A percentile compares a stretch with the other conserved stretches of the same genome.
Conservation (phyloP, 495 filamentous ascomycete species). For the Podospora appendiculata region DNA sequence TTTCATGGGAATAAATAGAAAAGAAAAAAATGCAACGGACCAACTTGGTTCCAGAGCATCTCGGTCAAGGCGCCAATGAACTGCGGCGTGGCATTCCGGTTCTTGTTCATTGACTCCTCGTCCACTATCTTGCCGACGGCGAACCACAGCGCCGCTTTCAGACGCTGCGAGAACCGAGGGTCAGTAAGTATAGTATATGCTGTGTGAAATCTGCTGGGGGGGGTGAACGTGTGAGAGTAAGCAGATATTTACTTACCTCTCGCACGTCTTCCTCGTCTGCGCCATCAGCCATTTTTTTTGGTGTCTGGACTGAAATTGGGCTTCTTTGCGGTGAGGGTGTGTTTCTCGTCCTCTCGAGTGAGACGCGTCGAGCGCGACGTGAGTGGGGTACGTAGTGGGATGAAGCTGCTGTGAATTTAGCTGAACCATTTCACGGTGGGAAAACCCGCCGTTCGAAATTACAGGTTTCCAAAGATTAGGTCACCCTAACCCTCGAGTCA, state of each 20-base stretch:
- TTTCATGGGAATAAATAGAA: neutral
- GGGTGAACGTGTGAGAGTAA: too few species aligned
- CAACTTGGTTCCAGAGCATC: slow-evolving; percentile 85
- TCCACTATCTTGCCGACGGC: slow-evolving; percentile 84
- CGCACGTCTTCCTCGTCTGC: slow-evolving; percentile 22
- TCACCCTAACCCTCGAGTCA: too few species aligned
- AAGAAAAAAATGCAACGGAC: slow-evolving; percentile 34
- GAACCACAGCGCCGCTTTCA: slow-evolving; percentile 94
- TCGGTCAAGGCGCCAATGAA: slow-evolving; percentile 92
- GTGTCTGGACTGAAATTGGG: too few species aligned
- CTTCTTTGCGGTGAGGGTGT: too few species aligned
- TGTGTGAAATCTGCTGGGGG: too few species aligned
- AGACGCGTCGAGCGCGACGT: too few species aligned
- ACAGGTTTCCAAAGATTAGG: too few species aligned
- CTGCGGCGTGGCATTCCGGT: slow-evolving; percentile 84
- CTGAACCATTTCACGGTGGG: too few species aligned
- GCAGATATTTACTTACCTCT: slow-evolving; percentile 11
- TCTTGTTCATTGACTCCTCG: slow-evolving; percentile 66
- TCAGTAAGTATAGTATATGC: neutral
- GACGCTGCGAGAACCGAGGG: slow-evolving; percentile 44
- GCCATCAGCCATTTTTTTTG: slow-evolving; percentile 15
- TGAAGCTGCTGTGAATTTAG: too few species aligned
- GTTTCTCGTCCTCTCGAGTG: too few species aligned
- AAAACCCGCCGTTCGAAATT: too few species aligned
- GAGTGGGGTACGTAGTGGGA: too few species aligned